Percentiles rank a stretch among this genome's conserved stretches.
Conservation (phyloP, 108 stramenopile genomes). For the Skeletonema grethae region DNA sequence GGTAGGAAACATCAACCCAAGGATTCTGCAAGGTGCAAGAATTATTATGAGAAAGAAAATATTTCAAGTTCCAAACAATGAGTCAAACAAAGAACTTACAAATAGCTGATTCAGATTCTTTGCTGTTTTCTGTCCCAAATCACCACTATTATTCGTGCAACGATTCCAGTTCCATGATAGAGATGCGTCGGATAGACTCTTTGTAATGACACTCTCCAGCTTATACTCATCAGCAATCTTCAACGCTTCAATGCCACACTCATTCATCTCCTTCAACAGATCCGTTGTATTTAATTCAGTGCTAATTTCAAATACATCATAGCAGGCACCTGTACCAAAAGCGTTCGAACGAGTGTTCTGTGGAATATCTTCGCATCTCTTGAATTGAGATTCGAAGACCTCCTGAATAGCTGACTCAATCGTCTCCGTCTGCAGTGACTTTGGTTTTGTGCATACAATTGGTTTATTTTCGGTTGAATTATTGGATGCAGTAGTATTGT, state of each 20-base stretch:
- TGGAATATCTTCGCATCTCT: background rate
- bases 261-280: background rate
- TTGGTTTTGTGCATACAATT: background rate
- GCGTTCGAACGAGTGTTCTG: background rate
- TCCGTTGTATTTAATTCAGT: background rate
- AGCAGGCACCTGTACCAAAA: background rate
- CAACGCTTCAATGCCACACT: background rate
- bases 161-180: background rate
- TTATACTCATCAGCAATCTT: background rate
- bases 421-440: background rate
- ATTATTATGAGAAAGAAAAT: background rate
- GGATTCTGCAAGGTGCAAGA: background rate
- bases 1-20: slow-evolving; percentile 2
- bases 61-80: background rate
- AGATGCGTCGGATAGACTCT: background rate
- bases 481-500: background rate
- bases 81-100: background rate
- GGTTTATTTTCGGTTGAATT: background rate
- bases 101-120: background rate
- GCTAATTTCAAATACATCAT: background rate
- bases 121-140: background rate
- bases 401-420: background rate
- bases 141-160: background rate
- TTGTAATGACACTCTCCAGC: background rate
- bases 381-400: background rate